These are phyloP conservation scores for Monilinia polystroma DNA, from an alignment of 2,329 filamentous ascomycete genomes.

Conservation along the genomic window DNA sequence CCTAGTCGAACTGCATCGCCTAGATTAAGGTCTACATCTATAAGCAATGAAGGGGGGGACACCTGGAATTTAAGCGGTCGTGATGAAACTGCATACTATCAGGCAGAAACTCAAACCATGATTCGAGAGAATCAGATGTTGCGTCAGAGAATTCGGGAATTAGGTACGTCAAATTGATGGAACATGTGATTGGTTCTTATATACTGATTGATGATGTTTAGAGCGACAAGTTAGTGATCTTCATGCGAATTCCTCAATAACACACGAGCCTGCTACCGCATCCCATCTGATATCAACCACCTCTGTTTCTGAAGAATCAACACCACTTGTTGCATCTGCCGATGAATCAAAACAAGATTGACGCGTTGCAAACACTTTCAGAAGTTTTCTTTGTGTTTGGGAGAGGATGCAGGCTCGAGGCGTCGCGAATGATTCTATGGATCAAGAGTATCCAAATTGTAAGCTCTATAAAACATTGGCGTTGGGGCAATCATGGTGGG, in stretches of 20 bases:
- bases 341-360: slow-evolving; percentile 29
- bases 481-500: not conserved
- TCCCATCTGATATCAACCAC: slow-evolving; percentile 38
- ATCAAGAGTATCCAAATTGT: slow-evolving; percentile 16
- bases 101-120: slow-evolving; percentile 77
- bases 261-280: slow-evolving; percentile 38
- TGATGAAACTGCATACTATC: slow-evolving; percentile 77
- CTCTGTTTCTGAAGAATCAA: slow-evolving; percentile 36
- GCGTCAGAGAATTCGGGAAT: slow-evolving; percentile 68
- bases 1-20: slow-evolving; percentile 58
- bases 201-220: slow-evolving; percentile 27
- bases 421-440: slow-evolving; percentile 5
- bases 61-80: slow-evolving; percentile 59
- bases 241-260: slow-evolving; percentile 36
- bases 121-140: slow-evolving; percentile 82
- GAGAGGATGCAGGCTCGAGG: slow-evolving; percentile 10
- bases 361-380: not conserved
- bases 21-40: slow-evolving; percentile 56
- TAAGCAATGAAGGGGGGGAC: slow-evolving; percentile 60
- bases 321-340: slow-evolving; percentile 17
- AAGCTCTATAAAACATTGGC: slow-evolving; percentile 16
- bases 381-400: not conserved
- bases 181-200: not conserved
- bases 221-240: slow-evolving; percentile 37
- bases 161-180: slow-evolving; percentile 53